These are phyloP conservation scores for Peronospora belbahrii DNA, from an alignment of 352 stramenopile genomes.

Conservation along the genomic window DNA sequence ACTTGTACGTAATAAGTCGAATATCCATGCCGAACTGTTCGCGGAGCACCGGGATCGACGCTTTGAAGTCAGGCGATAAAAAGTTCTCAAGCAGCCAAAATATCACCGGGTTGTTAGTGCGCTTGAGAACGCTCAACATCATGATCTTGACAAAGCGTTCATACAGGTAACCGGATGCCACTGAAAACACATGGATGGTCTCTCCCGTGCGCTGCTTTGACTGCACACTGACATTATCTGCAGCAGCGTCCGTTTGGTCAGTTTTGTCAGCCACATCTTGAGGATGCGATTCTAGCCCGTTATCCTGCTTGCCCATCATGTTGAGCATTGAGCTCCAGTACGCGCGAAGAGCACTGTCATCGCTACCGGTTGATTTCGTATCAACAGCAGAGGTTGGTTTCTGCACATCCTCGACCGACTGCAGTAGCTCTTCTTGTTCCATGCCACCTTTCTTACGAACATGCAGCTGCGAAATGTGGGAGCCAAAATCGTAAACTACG, in stretches of 20 bases:
- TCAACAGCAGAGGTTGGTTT: slow-evolving; percentile 9
- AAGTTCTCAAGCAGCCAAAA: slow-evolving; percentile 99
- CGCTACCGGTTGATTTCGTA: slow-evolving; percentile 29
- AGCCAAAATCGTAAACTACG: slow-evolving; percentile 84
- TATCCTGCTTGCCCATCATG: slow-evolving; percentile 44
- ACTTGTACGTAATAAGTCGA: slow-evolving; percentile 99
- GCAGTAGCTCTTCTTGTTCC: slow-evolving; percentile 65
- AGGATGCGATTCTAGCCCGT: slow-evolving; percentile 6
- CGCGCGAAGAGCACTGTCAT: slow-evolving; percentile 44
- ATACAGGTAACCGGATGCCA: slow-evolving; percentile 96
- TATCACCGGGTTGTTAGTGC: slow-evolving; percentile 94
- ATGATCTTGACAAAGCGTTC: slow-evolving; percentile 99
- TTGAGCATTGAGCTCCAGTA: slow-evolving; percentile 75
- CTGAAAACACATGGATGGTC: slow-evolving; percentile 97
- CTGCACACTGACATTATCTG: slow-evolving; percentile 10
- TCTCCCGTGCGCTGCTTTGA: slow-evolving; percentile 64
- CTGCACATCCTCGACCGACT: slow-evolving; percentile 23
- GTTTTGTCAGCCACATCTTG: slow-evolving; percentile 9
- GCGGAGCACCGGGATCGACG: slow-evolving; percentile 87
- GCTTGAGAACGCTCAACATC: slow-evolving; percentile 98
- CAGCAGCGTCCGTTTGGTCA: slow-evolving; percentile 3
- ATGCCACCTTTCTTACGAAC: slow-evolving; percentile 89
- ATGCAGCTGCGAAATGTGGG: slow-evolving; percentile 76
- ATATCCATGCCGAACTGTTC: slow-evolving; percentile 94
- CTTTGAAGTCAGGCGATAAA: slow-evolving; percentile 96